Percentiles rank a stretch among this genome's conserved stretches.
Evolutionary conservation across 345 rosid genomes (phyloP).

Genomic region (Gossypium sturtianum): DNA sequence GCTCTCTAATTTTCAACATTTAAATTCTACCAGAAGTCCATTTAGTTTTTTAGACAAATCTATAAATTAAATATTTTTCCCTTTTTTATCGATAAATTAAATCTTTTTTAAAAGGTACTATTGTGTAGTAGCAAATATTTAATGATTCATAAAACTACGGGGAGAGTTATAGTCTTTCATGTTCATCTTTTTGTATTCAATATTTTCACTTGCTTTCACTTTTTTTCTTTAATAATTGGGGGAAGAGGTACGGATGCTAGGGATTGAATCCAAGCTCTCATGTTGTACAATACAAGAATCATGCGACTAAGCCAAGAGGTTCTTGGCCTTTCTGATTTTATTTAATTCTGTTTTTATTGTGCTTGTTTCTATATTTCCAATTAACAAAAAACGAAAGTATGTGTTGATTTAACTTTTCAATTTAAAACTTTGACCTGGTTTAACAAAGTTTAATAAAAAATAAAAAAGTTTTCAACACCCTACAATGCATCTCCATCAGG

Average conservation of each 20-base stretch:
- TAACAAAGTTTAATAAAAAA: background rate
- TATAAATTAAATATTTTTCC: background rate
- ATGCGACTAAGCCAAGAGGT: no score
- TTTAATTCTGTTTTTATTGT: background rate
- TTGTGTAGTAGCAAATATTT: background rate
- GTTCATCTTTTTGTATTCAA: background rate
- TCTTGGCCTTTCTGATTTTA: no score
- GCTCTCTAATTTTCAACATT: background rate
- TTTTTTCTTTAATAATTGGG: no score
- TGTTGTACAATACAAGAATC: no score
- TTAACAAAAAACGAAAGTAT: background rate
- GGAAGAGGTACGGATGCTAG: no score
- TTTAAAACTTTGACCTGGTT: background rate
- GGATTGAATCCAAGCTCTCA: no score
- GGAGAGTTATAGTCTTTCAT: background rate
- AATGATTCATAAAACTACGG: background rate
- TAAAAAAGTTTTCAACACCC: background rate
- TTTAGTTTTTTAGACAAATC: background rate
- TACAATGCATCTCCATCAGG: background rate
- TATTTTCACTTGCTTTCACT: background rate
- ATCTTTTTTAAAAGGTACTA: background rate
- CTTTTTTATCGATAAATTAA: no score
- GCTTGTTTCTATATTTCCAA: background rate
- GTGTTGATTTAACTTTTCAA: background rate
- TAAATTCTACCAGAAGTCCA: background rate